Evolutionary conservation across 306 rosid genomes (phyloP).

Genomic region (cucumber (Cucumis sativus)): DNA sequence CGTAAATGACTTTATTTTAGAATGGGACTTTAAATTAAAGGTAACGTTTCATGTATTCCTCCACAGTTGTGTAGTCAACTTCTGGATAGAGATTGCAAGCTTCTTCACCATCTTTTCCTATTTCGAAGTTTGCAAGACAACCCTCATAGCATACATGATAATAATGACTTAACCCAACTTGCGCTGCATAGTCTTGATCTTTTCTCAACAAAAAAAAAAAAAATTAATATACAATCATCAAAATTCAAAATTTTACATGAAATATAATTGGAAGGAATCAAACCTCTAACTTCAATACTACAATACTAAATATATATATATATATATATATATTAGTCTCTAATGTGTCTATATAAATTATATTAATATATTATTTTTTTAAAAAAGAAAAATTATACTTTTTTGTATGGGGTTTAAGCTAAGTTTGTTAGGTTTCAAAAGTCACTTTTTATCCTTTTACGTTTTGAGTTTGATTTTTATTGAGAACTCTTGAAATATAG

Average conservation of each 20-base stretch:
- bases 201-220: too few relatives aligned
- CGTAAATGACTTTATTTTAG: too few relatives aligned
- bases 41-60: conserved; percentile 9
- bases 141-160: conserved; percentile 59
- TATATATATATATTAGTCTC: neutral
- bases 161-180: conserved; percentile 45
- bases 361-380: too few relatives aligned
- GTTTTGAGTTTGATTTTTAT: too few relatives aligned
- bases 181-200: conserved; percentile 30
- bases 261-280: too few relatives aligned
- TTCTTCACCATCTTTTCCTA: conserved; percentile 40
- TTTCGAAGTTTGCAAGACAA: conserved; percentile 43
- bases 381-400: too few relatives aligned
- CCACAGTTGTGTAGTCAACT: conserved; percentile 22
- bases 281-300: too few relatives aligned
- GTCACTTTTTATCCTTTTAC: too few relatives aligned
- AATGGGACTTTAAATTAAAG: neutral
- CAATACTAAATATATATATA: too few relatives aligned
- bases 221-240: neutral
- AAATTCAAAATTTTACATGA: neutral
- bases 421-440: too few relatives aligned
- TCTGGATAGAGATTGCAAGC: conserved; percentile 42
- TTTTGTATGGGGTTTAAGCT: too few relatives aligned
- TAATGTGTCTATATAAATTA: neutral
- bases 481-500: too few relatives aligned